These are phyloP conservation scores for Cyberlindnera samutprakarnensis DNA, from an alignment of 805 yeast genomes.

Conservation along the genomic window DNA sequence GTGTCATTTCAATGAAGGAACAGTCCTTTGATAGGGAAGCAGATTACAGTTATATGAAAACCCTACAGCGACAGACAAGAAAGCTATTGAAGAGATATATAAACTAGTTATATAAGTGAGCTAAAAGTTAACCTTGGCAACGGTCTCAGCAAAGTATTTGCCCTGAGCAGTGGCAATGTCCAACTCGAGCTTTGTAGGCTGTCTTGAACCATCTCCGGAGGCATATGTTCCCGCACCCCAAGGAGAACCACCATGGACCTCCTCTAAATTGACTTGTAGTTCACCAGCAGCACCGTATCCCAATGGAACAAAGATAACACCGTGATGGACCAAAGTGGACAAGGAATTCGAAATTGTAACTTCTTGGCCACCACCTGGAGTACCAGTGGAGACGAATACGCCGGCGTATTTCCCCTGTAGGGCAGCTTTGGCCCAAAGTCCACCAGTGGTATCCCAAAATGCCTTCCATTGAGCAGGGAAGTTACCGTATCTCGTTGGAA, in stretches of 20 bases:
- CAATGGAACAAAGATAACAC: constrained; percentile 65
- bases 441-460: constrained; percentile 70
- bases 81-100: no score
- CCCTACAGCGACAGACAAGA: no score
- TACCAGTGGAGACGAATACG: constrained; percentile 58
- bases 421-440: constrained; percentile 62
- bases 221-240: constrained; percentile 83
- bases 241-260: constrained; percentile 71
- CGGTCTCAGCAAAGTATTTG: constrained; percentile 9
- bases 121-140: constrained; percentile 4
- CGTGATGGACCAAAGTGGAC: constrained; percentile 60
- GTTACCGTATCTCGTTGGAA: constrained; percentile 71
- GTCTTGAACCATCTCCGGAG: constrained; percentile 69
- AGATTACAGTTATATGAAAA: no score
- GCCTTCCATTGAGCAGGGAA: constrained; percentile 66
- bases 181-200: constrained; percentile 54
- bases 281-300: constrained; percentile 58
- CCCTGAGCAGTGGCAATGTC: constrained; percentile 64
- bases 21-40: no score
- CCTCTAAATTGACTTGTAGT: constrained; percentile 44
- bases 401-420: constrained; percentile 66
- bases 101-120: no score
- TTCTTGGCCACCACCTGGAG: constrained; percentile 73
- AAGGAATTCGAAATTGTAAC: constrained; percentile 44
- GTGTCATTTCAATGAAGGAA: no score